Evolutionary conservation across 2,329 filamentous ascomycete species (phyloP), one percentile per base, ranked within the genome.

Genomic region (Aspergillus proliferans): DNA sequence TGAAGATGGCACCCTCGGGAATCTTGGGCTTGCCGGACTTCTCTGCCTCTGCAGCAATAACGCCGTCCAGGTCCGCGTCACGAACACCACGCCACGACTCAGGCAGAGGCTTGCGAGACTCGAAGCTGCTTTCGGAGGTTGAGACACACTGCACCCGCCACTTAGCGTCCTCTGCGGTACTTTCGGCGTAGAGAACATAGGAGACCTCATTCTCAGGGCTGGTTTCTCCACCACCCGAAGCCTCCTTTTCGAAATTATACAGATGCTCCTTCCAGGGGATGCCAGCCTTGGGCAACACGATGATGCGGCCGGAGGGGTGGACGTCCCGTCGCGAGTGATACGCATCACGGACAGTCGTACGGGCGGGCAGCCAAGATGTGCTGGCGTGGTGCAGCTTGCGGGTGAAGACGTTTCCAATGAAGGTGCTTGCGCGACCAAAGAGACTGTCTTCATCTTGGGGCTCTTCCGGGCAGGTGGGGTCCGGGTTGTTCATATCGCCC

Each of bases 121-220:
- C 80, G 66, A 98, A 98, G 51, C 88, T 93, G 64, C 88, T 86
- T 67, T 87, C 85, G 67, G 82, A 81, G 50, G 87, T 83, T 43
- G 89, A 87, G n/a, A 97, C 93, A 54, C 87, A 85, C 71, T 96
- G 90, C 52, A 98, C 87, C 50, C 93, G 83, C 93, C 93, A 97
- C 73, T 93, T 95, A 63, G 86, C 79, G 55, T 81, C 86, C 42
- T 84, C 81, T 41, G 80, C 77, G 24, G 84, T 80, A 63, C 82
- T 88, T 75, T 98, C 92, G 0, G 90, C 87, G 71, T 97, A 97
- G 22, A 97, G 76, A 12, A 95, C 91, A 65, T 96, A 97, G 45
- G 91, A 77, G 3, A 92, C 84, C 59, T 82, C 80, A 38, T 82
- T 70, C 0, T 74, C 72, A 24, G 72, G 52, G 52, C 68, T 62